Evolutionary conservation across 176 grass and related monocot genomes (phyloP), one percentile per base, ranked within the genome.

Genomic region (Hsuehochloa calcarea): DNA sequence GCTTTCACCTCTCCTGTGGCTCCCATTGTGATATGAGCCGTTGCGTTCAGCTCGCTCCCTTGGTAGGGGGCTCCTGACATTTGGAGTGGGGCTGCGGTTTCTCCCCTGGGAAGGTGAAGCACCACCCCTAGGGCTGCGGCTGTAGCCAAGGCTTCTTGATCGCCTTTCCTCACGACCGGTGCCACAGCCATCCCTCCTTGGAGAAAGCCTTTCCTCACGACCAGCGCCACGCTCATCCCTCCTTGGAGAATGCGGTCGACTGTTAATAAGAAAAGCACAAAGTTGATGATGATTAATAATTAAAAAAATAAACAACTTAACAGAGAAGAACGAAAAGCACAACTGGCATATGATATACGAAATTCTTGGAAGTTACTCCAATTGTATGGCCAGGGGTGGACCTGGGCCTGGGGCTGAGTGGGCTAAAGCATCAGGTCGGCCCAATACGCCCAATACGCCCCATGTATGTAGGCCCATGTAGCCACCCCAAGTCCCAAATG

Each of bases 1-100:
- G 56, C 73, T 84, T 29, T 61, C 65, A 47, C 20, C 84, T 58
- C 20, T 58, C 55, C 8, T n/a, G 8, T n/a, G 20, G 55, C 55
- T 65, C 45, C 27, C 31, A 50, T 49, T 72, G 72, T 68, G 82
- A 62, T 85, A 75, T 37, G 58, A 81, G 7, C 85, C 88, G 45
- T 90, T 87, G 44, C 55, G 85, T 68, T 89, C 83, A 82, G 79
- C 81, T 68, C 38, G 70, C n/a, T 58, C 84, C 81, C 50, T 94
- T 52, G 81, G 88, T 47, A 75, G 62, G 47, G 87, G 84, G 83
- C 70, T 90, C 56, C 37, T 72, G 52, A 64, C 78, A 76, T 83
- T 65, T 75, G 87, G 69, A 5, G 78, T 88, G 58, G 26, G 79
- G 49, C 88, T 90, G 47, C 11, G 72, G 70, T 80, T 85, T 51